Evolutionary conservation across 495 filamentous ascomycete genomes (phyloP).

Genomic region (Acidomyces sp.): DNA sequence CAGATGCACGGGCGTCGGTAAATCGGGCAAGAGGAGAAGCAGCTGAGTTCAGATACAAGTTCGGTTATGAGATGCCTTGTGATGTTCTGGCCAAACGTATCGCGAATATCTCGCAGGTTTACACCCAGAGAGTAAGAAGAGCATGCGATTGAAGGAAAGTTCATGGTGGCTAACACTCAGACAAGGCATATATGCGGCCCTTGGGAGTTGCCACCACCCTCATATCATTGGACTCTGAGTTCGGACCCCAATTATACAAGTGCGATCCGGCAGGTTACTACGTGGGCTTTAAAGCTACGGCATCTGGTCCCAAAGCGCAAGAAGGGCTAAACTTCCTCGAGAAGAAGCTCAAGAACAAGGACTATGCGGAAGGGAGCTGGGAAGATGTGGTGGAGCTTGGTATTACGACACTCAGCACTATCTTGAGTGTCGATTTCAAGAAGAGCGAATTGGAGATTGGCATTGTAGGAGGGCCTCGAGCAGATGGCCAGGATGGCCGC

Average conservation of each 20-base stretch:
- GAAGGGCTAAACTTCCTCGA: conserved; percentile 95
- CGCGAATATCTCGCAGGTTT: conserved; percentile 98
- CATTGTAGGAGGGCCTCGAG: conserved; percentile 72
- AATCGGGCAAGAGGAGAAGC: conserved; percentile 88
- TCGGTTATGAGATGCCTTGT: conserved; percentile 98
- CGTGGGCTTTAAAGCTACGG: conserved; percentile 93
- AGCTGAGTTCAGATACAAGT: conserved; percentile 96
- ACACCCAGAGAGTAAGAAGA: conserved; percentile 75
- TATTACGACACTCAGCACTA: conserved; percentile 85
- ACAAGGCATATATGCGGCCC: conserved; percentile 94
- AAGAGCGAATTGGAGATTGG: conserved; percentile 97
- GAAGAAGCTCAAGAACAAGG: conserved; percentile 99
- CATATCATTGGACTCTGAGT: conserved; percentile 84
- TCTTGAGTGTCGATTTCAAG: conserved; percentile 98
- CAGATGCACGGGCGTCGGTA: conserved; percentile 85
- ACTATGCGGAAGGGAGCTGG: conserved; percentile 82
- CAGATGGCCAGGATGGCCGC: conserved; percentile 67
- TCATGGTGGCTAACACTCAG: conserved; percentile 1
- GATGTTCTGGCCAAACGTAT: conserved; percentile 91
- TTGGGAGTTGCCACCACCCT: conserved; percentile 89
- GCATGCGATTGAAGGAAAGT: neutral
- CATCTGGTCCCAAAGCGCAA: conserved; percentile 93
- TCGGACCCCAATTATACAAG: conserved; percentile 94
- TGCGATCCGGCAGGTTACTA: conserved; percentile 97
- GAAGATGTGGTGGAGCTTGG: conserved; percentile 95